Evolutionary conservation across 2,329 filamentous ascomycete species (phyloP), one percentile per base, ranked within the genome.

Genomic region (Tolypocladium paradoxum): DNA sequence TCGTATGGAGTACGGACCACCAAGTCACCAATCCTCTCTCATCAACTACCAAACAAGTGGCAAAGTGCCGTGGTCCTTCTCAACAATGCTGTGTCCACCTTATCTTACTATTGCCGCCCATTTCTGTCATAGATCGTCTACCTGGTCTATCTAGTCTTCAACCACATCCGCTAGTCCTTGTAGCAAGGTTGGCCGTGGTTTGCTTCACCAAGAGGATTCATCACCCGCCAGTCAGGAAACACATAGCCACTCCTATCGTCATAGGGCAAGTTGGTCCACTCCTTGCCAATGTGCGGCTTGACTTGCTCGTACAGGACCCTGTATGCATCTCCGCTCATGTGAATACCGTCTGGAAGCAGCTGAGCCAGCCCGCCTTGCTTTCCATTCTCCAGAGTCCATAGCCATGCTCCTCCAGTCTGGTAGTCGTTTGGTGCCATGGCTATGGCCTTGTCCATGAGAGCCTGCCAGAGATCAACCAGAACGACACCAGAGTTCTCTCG

Each of bases 391-490:
- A 70, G 73, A 29, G 78, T 75, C 2, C 79, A 79, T 34, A 82
- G 71, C 61, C 69, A 67, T 18, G 73, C 70, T 7, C 73, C 72
- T 6, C 68, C 72, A 47, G 68, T 70, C 46, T 80, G 72, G 52
- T 83, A 76, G 63, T 83, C 85, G 49, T 76, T 70, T 60, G 65
- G 81, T 65, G 68, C 80, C 69, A 69, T 81, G 65, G 66, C 77
- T 66, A 68, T 81, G 73, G 68, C 91, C 77, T 80, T 76, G 53
- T 81, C 75, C 83, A 95, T 88, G 61, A 96, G 78, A 0, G 82
- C 82, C 56, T 81, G 78, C 82, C 88, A 95, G 2, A 97, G 76
- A 68, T 97, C 89, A 24, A 95, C 72, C 1, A 92, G 78, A 0
- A 82, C 76, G 3, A 92, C 74, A 2, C 78, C 86, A 0, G 87